Base-by-base conservation (phyloP, 2,329 filamentous ascomycete species). In the Pseudocercospora fuligena region DNA sequence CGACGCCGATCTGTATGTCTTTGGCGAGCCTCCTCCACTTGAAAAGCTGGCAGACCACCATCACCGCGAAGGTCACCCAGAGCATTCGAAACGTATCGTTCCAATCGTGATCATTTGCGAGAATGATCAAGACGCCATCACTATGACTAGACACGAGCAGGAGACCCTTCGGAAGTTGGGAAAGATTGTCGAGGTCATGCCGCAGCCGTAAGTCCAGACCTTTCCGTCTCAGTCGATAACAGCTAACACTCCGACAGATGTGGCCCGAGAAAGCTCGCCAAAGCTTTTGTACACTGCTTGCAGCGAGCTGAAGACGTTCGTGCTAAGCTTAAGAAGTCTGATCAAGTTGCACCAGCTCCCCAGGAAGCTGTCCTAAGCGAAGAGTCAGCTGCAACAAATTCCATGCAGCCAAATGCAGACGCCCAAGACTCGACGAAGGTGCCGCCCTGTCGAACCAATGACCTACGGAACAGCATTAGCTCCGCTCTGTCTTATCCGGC, bases 221-320 rank as follows among this genome's bases (percentile, higher is more conserved):
- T n/a, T 2, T 5, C 14, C 7, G 14, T 43, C 5, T 43, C n/a
- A 19, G 1, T 43, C 14, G 27, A 46, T 43, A 31, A 4, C 7
- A 21, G 49, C 63, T 65, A 27, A 65, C 25, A 2, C 14, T 16
- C 5, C 25, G n/a, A 54, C 77, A 78, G 51, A 7, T 79, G 79
- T 54, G 80, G 80, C 5, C 79, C 80, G 5, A 74, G 77, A 60
- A 81, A 81, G 68, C 75, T 82, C 23, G 78, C 77, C 5, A 77
- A 74, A 58, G 77, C 77, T 1, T 69, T 81, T 11, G 66, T 70
- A 11, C 69, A 74, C n/a, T 78, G 78, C 49, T 61, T 79, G 1
- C 69, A 72, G 31, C 68, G 70, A 62, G 65, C 62, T 27, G 73
- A 69, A 60, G 69, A 68, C 5, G 25, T 65, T n/a, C 47, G 27